These are phyloP conservation scores for Blepharisma japonicum DNA, from an alignment of 73 alveolate species.

Conservation along the genomic window DNA sequence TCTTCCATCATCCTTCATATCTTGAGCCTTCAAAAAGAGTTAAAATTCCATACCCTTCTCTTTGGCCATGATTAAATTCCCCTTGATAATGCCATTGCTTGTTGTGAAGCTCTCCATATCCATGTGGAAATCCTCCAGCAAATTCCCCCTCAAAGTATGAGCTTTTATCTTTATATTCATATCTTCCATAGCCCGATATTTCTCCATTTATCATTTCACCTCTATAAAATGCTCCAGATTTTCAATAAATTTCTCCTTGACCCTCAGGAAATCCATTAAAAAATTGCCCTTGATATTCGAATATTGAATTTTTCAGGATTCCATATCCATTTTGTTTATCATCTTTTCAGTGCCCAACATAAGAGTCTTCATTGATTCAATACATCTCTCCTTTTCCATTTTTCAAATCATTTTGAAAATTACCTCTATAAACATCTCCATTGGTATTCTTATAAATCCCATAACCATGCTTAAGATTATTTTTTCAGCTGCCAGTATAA, in stretches of 20 bases:
- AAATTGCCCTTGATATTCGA: no score
- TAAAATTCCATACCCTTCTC: no score
- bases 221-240: not conserved
- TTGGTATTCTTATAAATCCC: not conserved
- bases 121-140: no score
- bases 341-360: conserved; percentile 25
- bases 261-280: no score
- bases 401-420: not conserved
- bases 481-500: not conserved
- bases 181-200: not conserved
- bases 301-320: not conserved
- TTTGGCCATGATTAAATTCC: no score
- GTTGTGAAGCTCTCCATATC: no score
- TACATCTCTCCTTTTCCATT: conserved; percentile 30
- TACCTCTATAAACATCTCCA: conserved; percentile 25
- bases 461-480: not conserved
- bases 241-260: no score
- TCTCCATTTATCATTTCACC: not conserved
- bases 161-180: not conserved
- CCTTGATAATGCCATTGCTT: no score
- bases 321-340: conserved; percentile 19
- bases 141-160: no score
- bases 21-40: no score
- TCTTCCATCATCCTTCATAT: no score
- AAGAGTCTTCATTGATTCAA: not conserved